Conservation (phyloP, 2,329 filamentous ascomycete species). For the Penicillium vulpinum region DNA sequence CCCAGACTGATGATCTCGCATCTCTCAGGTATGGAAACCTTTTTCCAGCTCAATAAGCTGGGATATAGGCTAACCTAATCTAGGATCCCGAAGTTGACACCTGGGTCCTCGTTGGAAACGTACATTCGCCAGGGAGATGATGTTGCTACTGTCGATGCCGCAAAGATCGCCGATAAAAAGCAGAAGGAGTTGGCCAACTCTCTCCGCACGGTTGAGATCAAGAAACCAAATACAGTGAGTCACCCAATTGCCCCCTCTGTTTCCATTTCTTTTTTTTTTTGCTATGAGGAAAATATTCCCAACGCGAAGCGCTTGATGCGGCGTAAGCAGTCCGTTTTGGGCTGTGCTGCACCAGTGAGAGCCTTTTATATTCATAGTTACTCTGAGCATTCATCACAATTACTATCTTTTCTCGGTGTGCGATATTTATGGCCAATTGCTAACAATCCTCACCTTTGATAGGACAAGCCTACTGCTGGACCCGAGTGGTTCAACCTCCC, state of each 20-base stretch:
- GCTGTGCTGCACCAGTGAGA: slow-evolving; percentile 71
- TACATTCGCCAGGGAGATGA: slow-evolving; percentile 56
- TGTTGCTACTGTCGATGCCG: slow-evolving; percentile 55
- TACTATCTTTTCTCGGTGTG: neutral
- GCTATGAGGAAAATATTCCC: slow-evolving; percentile 77
- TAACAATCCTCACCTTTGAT: slow-evolving; percentile 16
- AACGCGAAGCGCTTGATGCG: slow-evolving; percentile 68
- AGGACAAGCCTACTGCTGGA: slow-evolving; percentile 69
- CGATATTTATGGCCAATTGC: slow-evolving; percentile 25
- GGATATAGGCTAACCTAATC: neutral
- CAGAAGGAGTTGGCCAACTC: slow-evolving; percentile 36
- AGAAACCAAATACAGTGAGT: slow-evolving; percentile 53
- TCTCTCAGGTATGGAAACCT: slow-evolving; percentile 10
- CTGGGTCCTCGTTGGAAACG: slow-evolving; percentile 50
- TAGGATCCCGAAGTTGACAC: slow-evolving; percentile 54
- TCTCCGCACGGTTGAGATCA: slow-evolving; percentile 42
- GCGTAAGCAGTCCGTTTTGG: slow-evolving; percentile 75
- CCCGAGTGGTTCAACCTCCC: slow-evolving; percentile 85
- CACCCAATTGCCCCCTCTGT: neutral
- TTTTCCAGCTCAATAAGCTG: neutral
- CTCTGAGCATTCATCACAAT: slow-evolving; percentile 55
- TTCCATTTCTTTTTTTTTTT: slow-evolving; percentile 18
- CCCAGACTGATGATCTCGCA: slow-evolving; percentile 14
- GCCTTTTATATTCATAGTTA: slow-evolving; percentile 69
- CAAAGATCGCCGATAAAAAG: slow-evolving; percentile 51